Evolutionary conservation across 2,329 filamentous ascomycete species (phyloP).

Genomic region (Pseudogymnoascus verrucosus): DNA sequence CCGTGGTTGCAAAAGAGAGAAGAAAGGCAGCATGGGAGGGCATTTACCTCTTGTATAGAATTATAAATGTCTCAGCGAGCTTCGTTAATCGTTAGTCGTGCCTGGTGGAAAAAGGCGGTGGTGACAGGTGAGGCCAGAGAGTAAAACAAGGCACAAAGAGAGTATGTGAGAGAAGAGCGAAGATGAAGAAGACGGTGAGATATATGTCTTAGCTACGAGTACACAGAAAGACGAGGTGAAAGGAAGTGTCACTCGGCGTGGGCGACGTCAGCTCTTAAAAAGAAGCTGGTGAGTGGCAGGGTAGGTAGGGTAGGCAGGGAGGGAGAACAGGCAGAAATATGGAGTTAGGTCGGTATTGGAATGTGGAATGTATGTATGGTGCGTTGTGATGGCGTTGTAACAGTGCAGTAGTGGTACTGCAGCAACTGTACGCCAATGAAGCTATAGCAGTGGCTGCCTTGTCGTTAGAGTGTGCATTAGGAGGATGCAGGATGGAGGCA

Average conservation of each 20-base stretch:
- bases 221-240: not conserved
- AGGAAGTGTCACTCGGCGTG: not conserved
- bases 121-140: not conserved
- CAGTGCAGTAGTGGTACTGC: constrained; percentile 4
- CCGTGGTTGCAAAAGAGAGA: not conserved
- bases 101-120: not conserved
- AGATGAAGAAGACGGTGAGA: not conserved
- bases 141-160: constrained; percentile 2
- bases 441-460: not conserved
- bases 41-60: not conserved
- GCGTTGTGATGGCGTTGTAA: not conserved
- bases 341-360: not conserved
- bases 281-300: not conserved
- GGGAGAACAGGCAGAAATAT: constrained; percentile 3
- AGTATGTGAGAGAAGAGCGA: not conserved
- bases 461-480: constrained; percentile 1
- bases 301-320: not conserved
- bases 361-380: constrained; percentile 1
- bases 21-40: not conserved
- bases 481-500: constrained; percentile 1
- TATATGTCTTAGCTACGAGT: constrained; percentile 1
- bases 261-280: constrained; percentile 3
- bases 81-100: not conserved
- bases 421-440: not conserved
- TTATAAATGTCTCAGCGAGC: not conserved